Base-by-base conservation (phyloP, 2,329 filamentous ascomycete species). In the Ceratocystis variospora region DNA sequence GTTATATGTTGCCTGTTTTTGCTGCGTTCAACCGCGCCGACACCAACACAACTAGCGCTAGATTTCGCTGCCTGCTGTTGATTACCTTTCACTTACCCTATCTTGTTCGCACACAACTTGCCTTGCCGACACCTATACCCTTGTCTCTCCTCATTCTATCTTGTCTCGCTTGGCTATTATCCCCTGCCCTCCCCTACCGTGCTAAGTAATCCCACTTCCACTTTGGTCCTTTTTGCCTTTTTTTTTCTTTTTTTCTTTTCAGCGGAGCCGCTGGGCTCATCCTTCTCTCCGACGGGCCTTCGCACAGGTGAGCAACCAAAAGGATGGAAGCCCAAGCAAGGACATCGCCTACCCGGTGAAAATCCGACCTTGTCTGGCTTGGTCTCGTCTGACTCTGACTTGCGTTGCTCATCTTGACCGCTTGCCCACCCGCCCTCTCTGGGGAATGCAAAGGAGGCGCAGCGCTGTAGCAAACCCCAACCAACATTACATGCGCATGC, bases 201-300 rank as follows among this genome's bases (percentile, higher is more conserved):
- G 41, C 31, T 50, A 59, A 61, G 41, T 46, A 19, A 44, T 25
- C 44, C 37, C 55, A 66, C 28, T 62, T 37, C 37, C 28, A 44
- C 45, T 7, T 48, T 45, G 15, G 46, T 62, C 28, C 37, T 63
- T 68, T 59, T 57, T 64, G 45, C 28, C 28, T 28, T 28, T 28
- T 28, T 28, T 28, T 22, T 22, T 22, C 46, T 31, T 62, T 45
- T 28, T 28, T 28, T 41, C 31, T 62, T 45, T 31, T 37, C 22
- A 57, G 33, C 57, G 57, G 59, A 68, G 59, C 62, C 46, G 65
- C 46, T 66, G 17, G 17, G 37, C 45, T 22, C 33, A 66, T 66
- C 64, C 57, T 66, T 66, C 19, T 61, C 5, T 46, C 41, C 31
- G 63, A 65, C 6, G 15, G 55, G 5, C 28, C 53, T 57, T 53